phyloP scores from a whole-genome alignment of 2,329 filamentous ascomycete species.

The Ophiostoma tasmaniense region DNA sequence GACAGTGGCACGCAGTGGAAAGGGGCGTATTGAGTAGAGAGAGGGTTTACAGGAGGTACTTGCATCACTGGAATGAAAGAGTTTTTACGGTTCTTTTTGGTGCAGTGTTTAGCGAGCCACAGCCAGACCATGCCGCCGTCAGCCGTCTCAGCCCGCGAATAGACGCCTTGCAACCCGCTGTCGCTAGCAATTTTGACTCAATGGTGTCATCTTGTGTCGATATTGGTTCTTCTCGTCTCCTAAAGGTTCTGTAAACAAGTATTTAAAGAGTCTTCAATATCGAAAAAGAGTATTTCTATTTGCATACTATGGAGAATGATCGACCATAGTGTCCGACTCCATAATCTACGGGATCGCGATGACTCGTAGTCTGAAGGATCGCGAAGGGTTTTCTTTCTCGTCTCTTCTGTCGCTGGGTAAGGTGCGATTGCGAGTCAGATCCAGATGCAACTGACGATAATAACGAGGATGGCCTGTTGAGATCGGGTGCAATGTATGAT shows the following conservation, averaged over 20 bases:
- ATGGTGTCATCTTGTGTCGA: neutral
- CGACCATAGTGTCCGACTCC: neutral
- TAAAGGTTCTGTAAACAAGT: neutral
- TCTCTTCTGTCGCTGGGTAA: neutral
- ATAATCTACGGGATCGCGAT: neutral
- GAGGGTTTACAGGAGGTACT: neutral
- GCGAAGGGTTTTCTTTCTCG: neutral
- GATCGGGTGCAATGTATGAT: neutral
- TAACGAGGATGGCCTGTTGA: neutral
- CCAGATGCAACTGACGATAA: neutral
- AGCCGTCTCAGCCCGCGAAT: neutral
- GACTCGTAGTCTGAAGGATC: neutral
- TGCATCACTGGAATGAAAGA: neutral
- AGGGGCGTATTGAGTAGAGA: neutral
- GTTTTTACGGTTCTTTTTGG: neutral
- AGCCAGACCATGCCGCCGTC: neutral
- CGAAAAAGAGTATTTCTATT: neutral
- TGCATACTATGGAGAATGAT: constrained; percentile 1
- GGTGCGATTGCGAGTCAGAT: neutral
- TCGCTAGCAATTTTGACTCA: neutral
- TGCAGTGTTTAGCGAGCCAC: neutral
- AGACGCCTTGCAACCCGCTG: neutral
- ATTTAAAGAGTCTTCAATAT: neutral
- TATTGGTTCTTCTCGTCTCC: neutral
- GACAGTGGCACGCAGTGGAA: neutral